Conservation (phyloP, 768 basidiomycete genomes). For the Piloderma croceum region DNA sequence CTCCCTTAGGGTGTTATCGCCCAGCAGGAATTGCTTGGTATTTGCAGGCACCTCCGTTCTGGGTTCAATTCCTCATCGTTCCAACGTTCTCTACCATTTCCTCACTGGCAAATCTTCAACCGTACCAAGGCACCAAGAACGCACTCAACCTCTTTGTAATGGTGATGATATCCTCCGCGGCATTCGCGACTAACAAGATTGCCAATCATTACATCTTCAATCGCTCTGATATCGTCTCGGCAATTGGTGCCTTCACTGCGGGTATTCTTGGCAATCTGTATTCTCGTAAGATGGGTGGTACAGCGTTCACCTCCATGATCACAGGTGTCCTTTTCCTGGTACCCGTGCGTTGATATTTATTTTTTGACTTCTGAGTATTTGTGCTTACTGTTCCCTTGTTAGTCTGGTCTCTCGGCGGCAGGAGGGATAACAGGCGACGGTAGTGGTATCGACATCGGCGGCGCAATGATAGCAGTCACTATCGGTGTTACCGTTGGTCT, state of each 20-base stretch:
- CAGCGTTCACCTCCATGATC: slow-evolving; percentile 88
- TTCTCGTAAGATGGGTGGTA: slow-evolving; percentile 77
- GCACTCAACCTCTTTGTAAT: slow-evolving; percentile 74
- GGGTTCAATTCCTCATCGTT: slow-evolving; percentile 72
- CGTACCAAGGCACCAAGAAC: slow-evolving; percentile 59
- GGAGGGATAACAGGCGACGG: slow-evolving; percentile 81
- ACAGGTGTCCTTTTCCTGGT: slow-evolving; percentile 84
- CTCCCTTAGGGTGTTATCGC: slow-evolving; percentile 64
- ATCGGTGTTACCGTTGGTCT: slow-evolving; percentile 88
- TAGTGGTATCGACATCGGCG: slow-evolving; percentile 77
- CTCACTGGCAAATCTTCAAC: slow-evolving; percentile 75
- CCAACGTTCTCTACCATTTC: slow-evolving; percentile 67
- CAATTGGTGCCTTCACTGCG: slow-evolving; percentile 80
- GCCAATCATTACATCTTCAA: slow-evolving; percentile 84
- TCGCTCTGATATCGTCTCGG: slow-evolving; percentile 77
- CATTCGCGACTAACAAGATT: slow-evolving; percentile 74
- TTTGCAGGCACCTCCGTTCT: slow-evolving; percentile 72
- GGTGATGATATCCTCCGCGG: slow-evolving; percentile 77
- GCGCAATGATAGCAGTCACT: slow-evolving; percentile 84
- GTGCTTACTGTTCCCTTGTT: too few relatives aligned
- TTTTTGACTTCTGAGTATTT: too few relatives aligned
- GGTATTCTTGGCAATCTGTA: slow-evolving; percentile 77
- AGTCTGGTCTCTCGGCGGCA: slow-evolving; percentile 81
- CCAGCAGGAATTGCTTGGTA: slow-evolving; percentile 64
- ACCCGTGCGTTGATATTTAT: too few relatives aligned